Percentiles rank a stretch among this genome's conserved stretches.
These are phyloP conservation scores for Stenogyne calaminthoides DNA, from an alignment of 305 asterid species.

Conservation along the genomic window DNA sequence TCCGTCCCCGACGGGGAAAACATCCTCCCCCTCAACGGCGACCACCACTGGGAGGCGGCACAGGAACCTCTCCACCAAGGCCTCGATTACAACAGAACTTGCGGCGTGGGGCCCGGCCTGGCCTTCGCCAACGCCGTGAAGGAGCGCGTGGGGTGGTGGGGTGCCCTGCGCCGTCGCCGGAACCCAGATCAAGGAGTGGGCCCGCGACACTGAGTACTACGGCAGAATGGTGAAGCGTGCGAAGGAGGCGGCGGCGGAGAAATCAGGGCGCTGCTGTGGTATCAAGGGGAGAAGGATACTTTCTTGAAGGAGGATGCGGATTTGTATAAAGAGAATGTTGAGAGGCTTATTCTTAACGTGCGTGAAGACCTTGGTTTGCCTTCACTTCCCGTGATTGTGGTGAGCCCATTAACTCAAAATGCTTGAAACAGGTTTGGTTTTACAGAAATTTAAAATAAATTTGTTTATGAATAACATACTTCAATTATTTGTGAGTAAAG, in stretches of 20 bases:
- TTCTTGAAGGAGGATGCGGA: slow-evolving; percentile 46
- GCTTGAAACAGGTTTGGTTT: too few species aligned
- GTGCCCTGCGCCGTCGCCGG: slow-evolving; percentile 94
- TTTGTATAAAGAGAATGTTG: slow-evolving; percentile 54
- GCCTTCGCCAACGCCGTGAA: slow-evolving; percentile 67
- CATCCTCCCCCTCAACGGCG: slow-evolving; percentile 59
- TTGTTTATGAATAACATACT: too few species aligned
- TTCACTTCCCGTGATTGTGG: slow-evolving; percentile 55
- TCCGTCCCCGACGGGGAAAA: slow-evolving; percentile 48
- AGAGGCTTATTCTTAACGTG: slow-evolving; percentile 46
- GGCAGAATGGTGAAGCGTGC: slow-evolving; percentile 67
- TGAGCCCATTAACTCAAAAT: too few species aligned
- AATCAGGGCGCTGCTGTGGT: slow-evolving; percentile 75
- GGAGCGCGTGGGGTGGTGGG: slow-evolving; percentile 50
- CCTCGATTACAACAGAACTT: slow-evolving; percentile 60
- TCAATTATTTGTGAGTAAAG: too few species aligned
- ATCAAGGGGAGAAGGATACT: slow-evolving; percentile 90
- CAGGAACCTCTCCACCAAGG: slow-evolving; percentile 75
- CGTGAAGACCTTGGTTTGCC: slow-evolving; percentile 56
- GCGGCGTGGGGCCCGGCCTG: slow-evolving; percentile 87
- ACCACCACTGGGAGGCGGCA: slow-evolving; percentile 69
- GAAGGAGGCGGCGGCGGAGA: slow-evolving; percentile 49
- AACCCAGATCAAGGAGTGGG: slow-evolving; percentile 84
- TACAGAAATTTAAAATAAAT: too few species aligned
- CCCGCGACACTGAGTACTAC: slow-evolving; percentile 47